Base-by-base conservation (phyloP, 2,329 filamentous ascomycete species). In the Periconia digitata region DNA sequence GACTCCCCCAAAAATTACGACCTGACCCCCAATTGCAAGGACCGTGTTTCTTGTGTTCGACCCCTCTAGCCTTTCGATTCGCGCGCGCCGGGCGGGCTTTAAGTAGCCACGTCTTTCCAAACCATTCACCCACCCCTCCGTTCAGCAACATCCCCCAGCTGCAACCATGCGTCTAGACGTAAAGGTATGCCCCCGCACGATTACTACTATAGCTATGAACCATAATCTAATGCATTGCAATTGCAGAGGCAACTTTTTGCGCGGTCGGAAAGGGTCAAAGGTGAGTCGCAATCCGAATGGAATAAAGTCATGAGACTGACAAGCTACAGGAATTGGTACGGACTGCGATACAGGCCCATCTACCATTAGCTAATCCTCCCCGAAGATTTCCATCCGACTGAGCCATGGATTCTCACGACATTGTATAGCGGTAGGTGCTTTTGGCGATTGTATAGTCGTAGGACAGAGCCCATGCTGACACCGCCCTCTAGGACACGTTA, bases 311-410 rank as follows among this genome's bases (percentile, higher is more conserved):
- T 17, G 44, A 29, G 51, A 46, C 67, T 71, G 59, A 71, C 56
- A 53, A 48, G 16, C 7, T 49, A 18, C 36, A 70, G 68, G 67
- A 60, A 70, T 69, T 59, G 67, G 68, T 70, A 69, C 34, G 55
- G 29, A 51, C 35, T 46, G 43, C 40, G 45, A 42, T 42, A 44
- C 35, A 23, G 40, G 41, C n/a, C 40, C 3, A 43, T 21, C 37
- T 12, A 18, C n/a, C 16, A 47, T 10, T 22, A 45, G 47, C 62
- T 66, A 56, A 65, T 49, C 8, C 41, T 18, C 37, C 35, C 89
- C 70, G 91, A 96, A 74, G 92, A 97, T 79, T 97, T 96, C 73
- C 92, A 97, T 72, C 92, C 91, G 36, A 90, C 90, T 50, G 92
- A 96, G 79, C 91, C 92, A 84, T 96, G 92, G 83, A 85, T 87